Evolutionary conservation across 169 alveolate species (phyloP), one percentile per base, ranked within the genome.

Genomic region (Cryptosporidium bovis): DNA sequence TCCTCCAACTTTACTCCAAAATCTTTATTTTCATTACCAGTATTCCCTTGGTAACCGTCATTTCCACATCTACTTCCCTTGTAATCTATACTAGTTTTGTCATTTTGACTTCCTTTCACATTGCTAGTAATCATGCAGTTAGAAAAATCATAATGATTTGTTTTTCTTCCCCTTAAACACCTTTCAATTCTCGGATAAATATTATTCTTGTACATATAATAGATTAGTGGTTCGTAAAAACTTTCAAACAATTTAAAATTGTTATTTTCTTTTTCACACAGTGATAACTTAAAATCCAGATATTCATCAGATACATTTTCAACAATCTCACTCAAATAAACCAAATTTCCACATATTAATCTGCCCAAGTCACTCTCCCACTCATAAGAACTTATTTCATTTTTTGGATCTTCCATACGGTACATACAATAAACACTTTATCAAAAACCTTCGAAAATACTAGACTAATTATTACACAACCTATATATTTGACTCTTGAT

Each of bases 341-440:
- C 36, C 6, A 77, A 40, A 48, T 60, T 77, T 44, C 87, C 87
- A 60, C 71, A 77, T 18, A 77, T 77, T 60, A 77, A 58, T 60
- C 36, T 77, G 15, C 77, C 87, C 64, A 77, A 44, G 48, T 77
- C 48, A 29, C 29, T 60, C 64, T 77, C 87, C 87, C 87, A 77
- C 29, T 77, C 87, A 62, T 77, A 50, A 10, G 87, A 60, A 20
- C 71, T 77, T 34, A 77, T 77, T 40, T 77, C 77, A 46, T 77
- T 53, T 53, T n/a, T 53, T 53, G 29, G 29, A 53, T 53, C 64
- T 5, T 7, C 64, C 6, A 53, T n/a, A n/a, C 64, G 64, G 29
- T 53, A 16, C 64, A 53, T 48, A 5, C 51, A 5, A 13, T 20
- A 53, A 53, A 20, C 6, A 53, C 20, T 53, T 12, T 53, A 20